These are phyloP conservation scores for Heracleum sosnowskyi DNA, from an alignment of 129 eudicot species.

Conservation along the genomic window DNA sequence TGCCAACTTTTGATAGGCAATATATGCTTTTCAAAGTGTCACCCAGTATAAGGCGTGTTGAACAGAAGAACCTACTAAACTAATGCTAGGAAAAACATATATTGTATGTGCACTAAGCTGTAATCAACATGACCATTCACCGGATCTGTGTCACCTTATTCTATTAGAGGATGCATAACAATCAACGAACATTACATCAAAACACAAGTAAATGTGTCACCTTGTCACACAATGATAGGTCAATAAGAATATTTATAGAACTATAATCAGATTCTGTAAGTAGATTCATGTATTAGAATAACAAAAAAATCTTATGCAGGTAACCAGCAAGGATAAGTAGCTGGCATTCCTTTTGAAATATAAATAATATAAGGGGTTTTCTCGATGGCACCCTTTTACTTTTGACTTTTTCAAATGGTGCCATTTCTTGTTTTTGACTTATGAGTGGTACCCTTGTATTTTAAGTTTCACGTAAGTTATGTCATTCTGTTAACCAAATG, in stretches of 20 bases:
- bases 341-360: background rate
- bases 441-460: too few relatives aligned
- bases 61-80: background rate
- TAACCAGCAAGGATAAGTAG: background rate
- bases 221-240: background rate
- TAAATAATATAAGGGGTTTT: too few relatives aligned
- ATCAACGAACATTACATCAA: background rate
- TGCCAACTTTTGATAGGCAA: background rate
- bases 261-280: background rate
- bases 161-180: background rate
- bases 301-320: background rate
- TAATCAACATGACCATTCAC: background rate
- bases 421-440: too few relatives aligned
- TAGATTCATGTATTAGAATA: background rate
- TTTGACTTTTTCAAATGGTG: too few relatives aligned
- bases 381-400: too few relatives aligned
- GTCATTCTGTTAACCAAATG: too few relatives aligned
- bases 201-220: background rate
- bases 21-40: background rate
- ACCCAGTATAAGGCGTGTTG: background rate
- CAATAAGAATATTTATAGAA: background rate
- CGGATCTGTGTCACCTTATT: background rate
- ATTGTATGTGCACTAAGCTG: background rate
- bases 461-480: too few relatives aligned
- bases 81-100: background rate